Evolutionary conservation across 768 basidiomycete genomes (phyloP).

Genomic region (Amanita muscaria): DNA sequence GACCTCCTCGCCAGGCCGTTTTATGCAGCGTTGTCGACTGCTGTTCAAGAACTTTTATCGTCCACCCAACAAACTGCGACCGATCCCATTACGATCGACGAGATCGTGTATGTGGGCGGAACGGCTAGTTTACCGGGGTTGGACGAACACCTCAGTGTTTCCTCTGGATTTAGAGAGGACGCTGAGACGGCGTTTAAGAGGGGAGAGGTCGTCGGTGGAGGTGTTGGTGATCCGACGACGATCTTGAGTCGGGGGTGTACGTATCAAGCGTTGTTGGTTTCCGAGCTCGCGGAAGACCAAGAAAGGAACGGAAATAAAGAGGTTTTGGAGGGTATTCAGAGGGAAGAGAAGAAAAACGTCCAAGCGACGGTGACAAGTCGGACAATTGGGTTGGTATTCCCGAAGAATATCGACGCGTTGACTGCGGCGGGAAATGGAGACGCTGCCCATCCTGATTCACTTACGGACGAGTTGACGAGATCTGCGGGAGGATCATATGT

Average conservation of each 20-base stretch:
- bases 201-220: slow-evolving; percentile 63
- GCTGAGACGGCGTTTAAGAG: slow-evolving; percentile 57
- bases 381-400: slow-evolving; percentile 62
- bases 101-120: slow-evolving; percentile 76
- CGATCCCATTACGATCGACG: slow-evolving; percentile 64
- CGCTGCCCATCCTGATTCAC: slow-evolving; percentile 4
- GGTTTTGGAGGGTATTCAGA: slow-evolving; percentile 40
- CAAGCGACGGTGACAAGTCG: slow-evolving; percentile 47
- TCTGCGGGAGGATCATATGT: slow-evolving; percentile 51
- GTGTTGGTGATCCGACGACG: slow-evolving; percentile 69
- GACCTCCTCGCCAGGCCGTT: slow-evolving; percentile 54
- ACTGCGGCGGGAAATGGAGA: slow-evolving; percentile 19
- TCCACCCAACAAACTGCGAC: slow-evolving; percentile 28
- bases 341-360: slow-evolving; percentile 21
- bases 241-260: slow-evolving; percentile 73
- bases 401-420: slow-evolving; percentile 23
- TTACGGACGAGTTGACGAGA: slow-evolving; percentile 28
- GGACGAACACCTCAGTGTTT: slow-evolving; percentile 43
- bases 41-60: slow-evolving; percentile 44
- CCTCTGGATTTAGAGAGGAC: slow-evolving; percentile 49
- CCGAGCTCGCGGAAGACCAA: slow-evolving; percentile 32
- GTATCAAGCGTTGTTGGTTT: slow-evolving; percentile 59
- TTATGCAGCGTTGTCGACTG: slow-evolving; percentile 46
- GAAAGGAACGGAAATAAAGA: slow-evolving; percentile 31
- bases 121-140: slow-evolving; percentile 68